These are phyloP conservation scores for Aegilops bicornis DNA, from an alignment of 176 grass and related monocot species.

Conservation along the genomic window DNA sequence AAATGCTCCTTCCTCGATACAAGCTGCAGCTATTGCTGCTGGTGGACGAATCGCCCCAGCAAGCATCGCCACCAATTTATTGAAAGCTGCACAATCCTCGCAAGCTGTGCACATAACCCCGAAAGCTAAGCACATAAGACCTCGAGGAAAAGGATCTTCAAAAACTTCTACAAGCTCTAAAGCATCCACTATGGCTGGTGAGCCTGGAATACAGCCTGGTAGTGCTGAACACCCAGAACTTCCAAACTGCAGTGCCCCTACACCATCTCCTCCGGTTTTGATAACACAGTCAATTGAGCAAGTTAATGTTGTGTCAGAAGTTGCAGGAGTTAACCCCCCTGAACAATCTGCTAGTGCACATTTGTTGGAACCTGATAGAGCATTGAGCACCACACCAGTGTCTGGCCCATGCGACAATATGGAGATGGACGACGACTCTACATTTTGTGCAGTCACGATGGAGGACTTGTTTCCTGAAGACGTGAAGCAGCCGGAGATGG, in stretches of 20 bases:
- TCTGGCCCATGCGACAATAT: constrained; percentile 27
- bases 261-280: constrained; percentile 22
- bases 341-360: constrained; percentile 4
- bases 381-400: constrained; percentile 17
- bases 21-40: constrained; percentile 90
- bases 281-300: constrained; percentile 24
- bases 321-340: constrained; percentile 21
- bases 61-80: constrained; percentile 46
- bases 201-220: constrained; percentile 36
- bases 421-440: constrained; percentile 40
- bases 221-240: constrained; percentile 17
- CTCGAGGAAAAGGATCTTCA: constrained; percentile 43
- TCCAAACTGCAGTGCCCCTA: constrained; percentile 17
- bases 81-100: constrained; percentile 85
- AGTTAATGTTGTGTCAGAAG: constrained; percentile 35
- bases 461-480: constrained; percentile 70
- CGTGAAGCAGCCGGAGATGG: constrained; percentile 28
- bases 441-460: constrained; percentile 41
- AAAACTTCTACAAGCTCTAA: constrained; percentile 51
- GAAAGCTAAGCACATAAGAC: constrained; percentile 66
- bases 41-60: constrained; percentile 80
- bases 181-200: constrained; percentile 20
- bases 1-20: constrained; percentile 54
- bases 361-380: constrained; percentile 32
- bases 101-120: constrained; percentile 67